Evolutionary conservation across 371 early-diverging fungal genomes (phyloP).

Genomic region (Lichtheimia corymbifera): DNA sequence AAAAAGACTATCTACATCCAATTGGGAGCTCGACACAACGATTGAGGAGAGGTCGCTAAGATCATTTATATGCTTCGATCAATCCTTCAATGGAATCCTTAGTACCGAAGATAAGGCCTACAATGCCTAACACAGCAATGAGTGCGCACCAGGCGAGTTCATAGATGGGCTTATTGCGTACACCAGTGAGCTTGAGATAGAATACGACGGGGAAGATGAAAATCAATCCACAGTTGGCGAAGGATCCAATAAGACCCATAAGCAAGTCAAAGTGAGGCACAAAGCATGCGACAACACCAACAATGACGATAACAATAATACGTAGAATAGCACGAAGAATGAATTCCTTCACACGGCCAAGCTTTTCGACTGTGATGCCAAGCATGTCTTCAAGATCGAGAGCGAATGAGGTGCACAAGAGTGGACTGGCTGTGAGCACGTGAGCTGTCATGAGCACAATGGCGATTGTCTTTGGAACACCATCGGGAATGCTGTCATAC

Average conservation of each 20-base stretch:
- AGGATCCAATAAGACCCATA: conserved; percentile 83
- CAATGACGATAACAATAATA: conserved; percentile 40
- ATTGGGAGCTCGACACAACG: too few species aligned
- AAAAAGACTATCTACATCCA: neutral
- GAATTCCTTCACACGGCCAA: conserved; percentile 57
- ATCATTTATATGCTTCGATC: conserved; percentile 36
- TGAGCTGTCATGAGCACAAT: conserved; percentile 82
- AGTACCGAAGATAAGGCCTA: conserved; percentile 77
- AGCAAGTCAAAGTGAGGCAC: conserved; percentile 80
- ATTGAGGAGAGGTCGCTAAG: too few species aligned
- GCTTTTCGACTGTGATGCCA: conserved; percentile 53
- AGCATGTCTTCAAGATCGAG: conserved; percentile 71
- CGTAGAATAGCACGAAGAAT: conserved; percentile 58
- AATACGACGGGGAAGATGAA: conserved; percentile 84
- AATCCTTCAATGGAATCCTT: conserved; percentile 64
- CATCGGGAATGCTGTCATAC: conserved; percentile 69
- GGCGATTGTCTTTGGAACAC: conserved; percentile 62
- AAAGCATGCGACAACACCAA: conserved; percentile 62
- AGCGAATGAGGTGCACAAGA: conserved; percentile 80
- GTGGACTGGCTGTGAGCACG: conserved; percentile 80
- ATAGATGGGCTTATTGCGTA: conserved; percentile 51
- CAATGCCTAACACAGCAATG: conserved; percentile 64
- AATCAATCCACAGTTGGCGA: conserved; percentile 76
- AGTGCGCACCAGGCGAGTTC: conserved; percentile 62
- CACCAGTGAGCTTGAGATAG: conserved; percentile 73